Evolutionary conservation across 345 rosid species (phyloP).

Genomic region (Diplotaxis tenuifolia): DNA sequence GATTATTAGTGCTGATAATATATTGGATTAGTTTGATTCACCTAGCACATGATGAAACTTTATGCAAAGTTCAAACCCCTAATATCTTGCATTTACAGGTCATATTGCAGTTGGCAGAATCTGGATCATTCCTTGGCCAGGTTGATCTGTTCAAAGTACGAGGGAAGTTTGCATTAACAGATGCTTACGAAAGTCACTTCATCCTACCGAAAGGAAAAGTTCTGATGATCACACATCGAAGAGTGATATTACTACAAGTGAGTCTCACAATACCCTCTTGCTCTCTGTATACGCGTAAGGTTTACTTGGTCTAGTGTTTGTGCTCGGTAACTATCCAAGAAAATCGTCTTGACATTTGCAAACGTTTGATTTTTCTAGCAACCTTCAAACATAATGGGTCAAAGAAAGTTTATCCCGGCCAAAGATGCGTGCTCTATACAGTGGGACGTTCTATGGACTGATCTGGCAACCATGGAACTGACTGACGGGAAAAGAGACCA

Average conservation of each 20-base stretch:
- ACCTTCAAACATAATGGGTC: constrained; percentile 79
- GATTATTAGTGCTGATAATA: neutral
- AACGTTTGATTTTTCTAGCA: constrained; percentile 52
- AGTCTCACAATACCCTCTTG: constrained; percentile 25
- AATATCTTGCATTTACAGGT: constrained; percentile 49
- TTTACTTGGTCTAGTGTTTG: neutral
- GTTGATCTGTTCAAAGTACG: constrained; percentile 97
- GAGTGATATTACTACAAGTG: constrained; percentile 85
- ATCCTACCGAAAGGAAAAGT: constrained; percentile 77
- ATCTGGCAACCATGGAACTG: constrained; percentile 83
- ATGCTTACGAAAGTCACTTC: constrained; percentile 96
- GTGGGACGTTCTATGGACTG: constrained; percentile 88
- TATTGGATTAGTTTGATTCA: neutral
- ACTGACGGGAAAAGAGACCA: constrained; percentile 79
- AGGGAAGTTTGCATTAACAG: constrained; percentile 94
- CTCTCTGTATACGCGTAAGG: constrained; percentile 2
- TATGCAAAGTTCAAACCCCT: neutral
- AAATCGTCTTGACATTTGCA: constrained; percentile 9
- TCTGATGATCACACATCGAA: constrained; percentile 74
- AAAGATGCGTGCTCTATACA: constrained; percentile 89
- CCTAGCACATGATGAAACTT: neutral
- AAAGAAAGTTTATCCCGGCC: constrained; percentile 84
- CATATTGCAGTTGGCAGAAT: constrained; percentile 93
- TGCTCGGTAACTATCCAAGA: constrained; percentile 7
- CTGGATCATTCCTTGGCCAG: constrained; percentile 87